Percentiles rank a stretch among this genome's conserved stretches.
Conservation (phyloP, 441 rosid species). For the Populus hybrid region DNA sequence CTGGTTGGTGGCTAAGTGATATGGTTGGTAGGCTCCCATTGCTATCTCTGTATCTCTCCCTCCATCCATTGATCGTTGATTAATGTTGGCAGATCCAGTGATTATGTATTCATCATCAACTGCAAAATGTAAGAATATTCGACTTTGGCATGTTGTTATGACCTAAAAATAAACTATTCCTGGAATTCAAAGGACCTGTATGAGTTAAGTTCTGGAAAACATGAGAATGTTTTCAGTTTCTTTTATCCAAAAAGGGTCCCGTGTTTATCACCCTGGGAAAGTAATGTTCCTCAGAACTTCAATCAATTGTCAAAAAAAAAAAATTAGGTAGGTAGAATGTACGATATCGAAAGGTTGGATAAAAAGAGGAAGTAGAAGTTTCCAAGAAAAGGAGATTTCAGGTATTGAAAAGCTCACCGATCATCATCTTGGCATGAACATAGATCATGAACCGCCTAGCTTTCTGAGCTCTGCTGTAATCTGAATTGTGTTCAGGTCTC, state of each 20-base stretch:
- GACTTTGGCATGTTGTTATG: not conserved
- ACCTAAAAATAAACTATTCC: not conserved
- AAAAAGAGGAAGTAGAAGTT: too few species aligned
- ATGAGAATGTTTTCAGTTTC: not conserved
- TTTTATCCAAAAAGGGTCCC: too few species aligned
- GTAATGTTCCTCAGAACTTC: too few species aligned
- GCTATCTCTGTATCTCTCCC: constrained; percentile 93
- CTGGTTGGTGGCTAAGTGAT: constrained; percentile 38
- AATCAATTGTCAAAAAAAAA: too few species aligned
- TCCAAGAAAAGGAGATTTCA: not conserved
- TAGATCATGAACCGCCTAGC: too few species aligned
- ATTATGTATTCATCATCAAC: constrained; percentile 95
- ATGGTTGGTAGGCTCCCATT: constrained; percentile 93
- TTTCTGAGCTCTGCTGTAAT: too few species aligned
- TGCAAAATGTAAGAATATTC: constrained; percentile 25
- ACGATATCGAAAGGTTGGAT: too few species aligned
- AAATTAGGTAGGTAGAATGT: too few species aligned
- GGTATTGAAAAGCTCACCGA: not conserved
- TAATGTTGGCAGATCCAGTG: constrained; percentile 88
- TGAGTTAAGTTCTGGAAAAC: not conserved
- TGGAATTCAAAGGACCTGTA: too few species aligned
- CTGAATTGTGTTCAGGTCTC: too few species aligned
- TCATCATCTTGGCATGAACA: too few species aligned
- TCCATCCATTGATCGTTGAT: constrained; percentile 94
- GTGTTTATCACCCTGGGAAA: too few species aligned